Percentiles rank a stretch among this genome's conserved stretches.
These are phyloP conservation scores for Jimgerdemannia flammicorona DNA, from an alignment of 192 early-diverging fungal genomes.

Conservation along the genomic window DNA sequence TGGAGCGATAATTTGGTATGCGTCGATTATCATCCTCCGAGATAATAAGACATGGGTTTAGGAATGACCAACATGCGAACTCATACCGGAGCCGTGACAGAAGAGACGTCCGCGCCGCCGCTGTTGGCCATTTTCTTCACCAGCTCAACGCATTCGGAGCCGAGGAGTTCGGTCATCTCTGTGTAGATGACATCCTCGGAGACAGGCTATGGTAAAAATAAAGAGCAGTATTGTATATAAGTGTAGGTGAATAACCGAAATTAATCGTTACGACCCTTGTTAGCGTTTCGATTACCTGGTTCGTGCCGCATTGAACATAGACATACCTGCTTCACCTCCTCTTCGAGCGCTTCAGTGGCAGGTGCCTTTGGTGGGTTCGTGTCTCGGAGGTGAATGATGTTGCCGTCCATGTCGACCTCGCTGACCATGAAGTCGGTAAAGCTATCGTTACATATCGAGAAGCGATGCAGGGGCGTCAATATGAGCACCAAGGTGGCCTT, in stretches of 20 bases:
- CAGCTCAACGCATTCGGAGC: slow-evolving; percentile 2
- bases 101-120: slow-evolving; percentile 13
- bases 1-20: too few species aligned
- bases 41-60: too few species aligned
- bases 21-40: too few species aligned
- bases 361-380: slow-evolving; percentile 14
- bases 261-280: too few species aligned
- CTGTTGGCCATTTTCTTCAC: slow-evolving; percentile 25
- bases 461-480: too few species aligned
- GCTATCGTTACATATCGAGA: slow-evolving; percentile 30
- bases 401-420: slow-evolving; percentile 75
- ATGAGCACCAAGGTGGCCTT: too few species aligned
- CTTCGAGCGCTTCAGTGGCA: background rate
- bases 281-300: background rate
- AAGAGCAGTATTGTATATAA: background rate
- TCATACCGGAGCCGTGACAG: slow-evolving; percentile 17
- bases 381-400: slow-evolving; percentile 63
- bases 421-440: slow-evolving; percentile 90
- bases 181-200: slow-evolving; percentile 10
- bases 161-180: slow-evolving; percentile 18
- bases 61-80: background rate
- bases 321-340: slow-evolving; percentile 4
- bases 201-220: background rate
- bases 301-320: slow-evolving; percentile 14
- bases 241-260: background rate